phyloP scores from a whole-genome alignment of 345 rosid genomes.

The Populus davidiana region DNA sequence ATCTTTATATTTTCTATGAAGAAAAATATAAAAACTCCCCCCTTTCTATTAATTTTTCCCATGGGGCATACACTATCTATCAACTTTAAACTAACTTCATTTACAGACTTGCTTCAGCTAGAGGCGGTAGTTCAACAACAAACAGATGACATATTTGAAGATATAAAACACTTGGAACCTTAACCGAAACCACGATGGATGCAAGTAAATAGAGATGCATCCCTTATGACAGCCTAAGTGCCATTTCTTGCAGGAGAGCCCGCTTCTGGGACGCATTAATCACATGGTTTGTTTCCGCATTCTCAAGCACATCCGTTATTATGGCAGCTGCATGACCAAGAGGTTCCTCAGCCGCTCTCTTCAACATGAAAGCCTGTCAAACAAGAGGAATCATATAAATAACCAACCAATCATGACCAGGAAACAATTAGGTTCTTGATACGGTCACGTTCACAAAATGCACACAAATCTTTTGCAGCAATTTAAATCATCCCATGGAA shows the following conservation, averaged over 20 bases:
- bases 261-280: conserved; percentile 88
- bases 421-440: not conserved
- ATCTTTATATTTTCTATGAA: conserved; percentile 6
- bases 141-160: not conserved
- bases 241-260: conserved; percentile 96
- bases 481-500: not conserved
- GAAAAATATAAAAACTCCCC: not conserved
- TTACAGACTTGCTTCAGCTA: conserved; percentile 14
- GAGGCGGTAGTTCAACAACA: not conserved
- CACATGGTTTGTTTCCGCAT: conserved; percentile 76
- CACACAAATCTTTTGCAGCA: not conserved
- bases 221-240: conserved; percentile 64
- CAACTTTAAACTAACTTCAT: not conserved
- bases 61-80: conserved; percentile 7
- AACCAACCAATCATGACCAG: not conserved
- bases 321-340: conserved; percentile 95
- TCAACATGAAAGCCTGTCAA: conserved; percentile 90
- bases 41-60: not conserved
- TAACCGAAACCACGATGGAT: not conserved
- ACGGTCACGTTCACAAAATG: not conserved
- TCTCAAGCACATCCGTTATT: conserved; percentile 83
- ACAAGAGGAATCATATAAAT: not conserved
- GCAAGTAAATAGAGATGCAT: not conserved
- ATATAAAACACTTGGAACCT: not conserved
- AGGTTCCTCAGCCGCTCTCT: conserved; percentile 82